Base-by-base conservation (phyloP, 176 grass and related monocot species). In the Luzula sylvatica region DNA sequence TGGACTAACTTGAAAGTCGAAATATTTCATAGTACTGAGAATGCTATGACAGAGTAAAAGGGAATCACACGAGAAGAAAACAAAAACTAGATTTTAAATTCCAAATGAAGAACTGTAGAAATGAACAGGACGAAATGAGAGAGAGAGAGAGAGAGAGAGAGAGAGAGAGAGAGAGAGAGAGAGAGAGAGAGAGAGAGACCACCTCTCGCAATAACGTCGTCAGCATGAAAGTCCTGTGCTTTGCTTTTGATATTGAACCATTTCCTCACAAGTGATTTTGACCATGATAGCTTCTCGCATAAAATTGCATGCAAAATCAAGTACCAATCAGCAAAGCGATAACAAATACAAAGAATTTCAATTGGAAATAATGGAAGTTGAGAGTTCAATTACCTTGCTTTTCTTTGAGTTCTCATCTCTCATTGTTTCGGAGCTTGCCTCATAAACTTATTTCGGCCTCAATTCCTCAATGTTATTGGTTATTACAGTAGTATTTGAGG, bases 221-320 rank as follows among this genome's bases (percentile, higher is more conserved):
- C 93, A 28, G 93, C 78, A 71, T 87, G 71, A 70, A 83, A 98
- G 40, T 98, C 93, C 25, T 87, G 78, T 67, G 93, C 65, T 77
- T 98, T 98, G 78, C 86, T 78, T 66, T 76, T 78, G 46, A 82
- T 98, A 52, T 87, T 90, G 69, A 98, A 98, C 93, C 85, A 98
- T 72, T 92, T 98, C 53, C 76, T 80, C 38, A 98, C 78, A 46
- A 98, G 41, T 61, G 78, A 73, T 73, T 98, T 90, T 69, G 92
- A 77, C 82, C 82, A 87, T 49, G 77, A 73, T 27, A 87, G 62
- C 82, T 87, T 69, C 80, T 11, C 49, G 30, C 22, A n/a, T n/a
- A 4, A 18, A 4, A 14, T 3, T 55, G 19, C 9, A 68, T 25
- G 23, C 46, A 66, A 53, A 68, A 43, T 53, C 19, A 40, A 68